Evolutionary conservation across 441 rosid genomes (phyloP).

Genomic region (Euphorbia corollata): DNA sequence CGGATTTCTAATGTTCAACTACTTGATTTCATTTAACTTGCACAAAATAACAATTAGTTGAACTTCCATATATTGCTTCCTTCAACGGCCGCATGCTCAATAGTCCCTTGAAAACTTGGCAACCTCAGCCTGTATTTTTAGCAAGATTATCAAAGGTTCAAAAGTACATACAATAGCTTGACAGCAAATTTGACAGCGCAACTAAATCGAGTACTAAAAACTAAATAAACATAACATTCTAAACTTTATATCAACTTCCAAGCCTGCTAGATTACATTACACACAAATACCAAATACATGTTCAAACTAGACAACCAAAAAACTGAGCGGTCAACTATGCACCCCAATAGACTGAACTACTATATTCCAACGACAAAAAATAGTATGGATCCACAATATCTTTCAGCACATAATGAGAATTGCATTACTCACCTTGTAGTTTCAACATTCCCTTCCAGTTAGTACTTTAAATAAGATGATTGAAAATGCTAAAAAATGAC

Average conservation of each 20-base stretch:
- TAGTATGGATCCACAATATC: not conserved
- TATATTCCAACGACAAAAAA: not conserved
- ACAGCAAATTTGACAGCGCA: too few relatives aligned
- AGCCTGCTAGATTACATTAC: too few relatives aligned
- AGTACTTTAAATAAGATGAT: not conserved
- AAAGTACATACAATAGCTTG: not conserved
- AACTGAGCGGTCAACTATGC: not conserved
- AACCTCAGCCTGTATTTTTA: constrained; percentile 35
- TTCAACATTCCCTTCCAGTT: not conserved
- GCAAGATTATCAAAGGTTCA: not conserved
- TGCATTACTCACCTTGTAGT: not conserved
- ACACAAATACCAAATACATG: too few relatives aligned
- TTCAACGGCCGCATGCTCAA: constrained; percentile 12
- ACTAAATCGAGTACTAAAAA: too few relatives aligned
- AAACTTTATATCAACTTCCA: too few relatives aligned
- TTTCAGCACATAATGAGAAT: not conserved
- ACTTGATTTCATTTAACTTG: not conserved
- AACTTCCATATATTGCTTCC: not conserved
- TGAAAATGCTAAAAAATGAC: not conserved
- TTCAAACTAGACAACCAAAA: too few relatives aligned
- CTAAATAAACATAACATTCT: too few relatives aligned
- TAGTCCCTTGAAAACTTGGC: constrained; percentile 35
- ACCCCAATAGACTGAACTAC: not conserved
- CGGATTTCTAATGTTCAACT: not conserved
- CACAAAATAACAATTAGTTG: not conserved